These are phyloP conservation scores for Teratosphaeria zuluensis DNA, from an alignment of 2,329 filamentous ascomycete genomes.

Conservation along the genomic window DNA sequence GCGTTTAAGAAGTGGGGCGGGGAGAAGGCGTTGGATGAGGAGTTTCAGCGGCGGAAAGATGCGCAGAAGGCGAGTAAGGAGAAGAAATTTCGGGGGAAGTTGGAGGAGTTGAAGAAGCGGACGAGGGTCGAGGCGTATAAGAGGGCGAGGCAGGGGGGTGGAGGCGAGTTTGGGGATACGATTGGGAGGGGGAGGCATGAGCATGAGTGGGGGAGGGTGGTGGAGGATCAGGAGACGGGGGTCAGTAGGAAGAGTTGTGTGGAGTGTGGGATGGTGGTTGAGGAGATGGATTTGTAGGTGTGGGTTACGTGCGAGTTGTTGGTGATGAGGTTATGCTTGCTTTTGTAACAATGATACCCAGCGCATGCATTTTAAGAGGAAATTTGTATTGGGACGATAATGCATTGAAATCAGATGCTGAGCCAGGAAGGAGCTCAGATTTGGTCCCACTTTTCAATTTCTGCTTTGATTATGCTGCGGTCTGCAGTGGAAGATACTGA, in stretches of 20 bases:
- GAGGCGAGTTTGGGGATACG: conserved; percentile 62
- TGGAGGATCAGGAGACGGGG: conserved; percentile 54
- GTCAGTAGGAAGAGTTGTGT: conserved; percentile 67
- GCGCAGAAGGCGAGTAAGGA: conserved; percentile 83
- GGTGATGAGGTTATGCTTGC: too few species aligned
- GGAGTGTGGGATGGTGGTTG: conserved; percentile 58
- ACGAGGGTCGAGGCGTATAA: conserved; percentile 86
- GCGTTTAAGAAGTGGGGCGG: conserved; percentile 92
- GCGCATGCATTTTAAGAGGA: too few species aligned
- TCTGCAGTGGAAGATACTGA: too few species aligned
- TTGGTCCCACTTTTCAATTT: too few species aligned
- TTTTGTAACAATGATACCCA: too few species aligned
- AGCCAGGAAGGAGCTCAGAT: too few species aligned
- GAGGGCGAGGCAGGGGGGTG: conserved; percentile 50
- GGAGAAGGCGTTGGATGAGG: conserved; percentile 71
- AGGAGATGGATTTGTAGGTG: conserved; percentile 52
- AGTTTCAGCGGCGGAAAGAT: conserved; percentile 69
- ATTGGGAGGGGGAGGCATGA: conserved; percentile 64
- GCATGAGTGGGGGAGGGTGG: conserved; percentile 67
- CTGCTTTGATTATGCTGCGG: too few species aligned
- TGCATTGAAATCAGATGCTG: too few species aligned
- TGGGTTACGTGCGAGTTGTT: too few species aligned
- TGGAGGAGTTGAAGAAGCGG: conserved; percentile 84
- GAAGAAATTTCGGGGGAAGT: conserved; percentile 80
- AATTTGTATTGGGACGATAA: too few species aligned